These are phyloP conservation scores for Lipomyces yamadae DNA, from an alignment of 805 yeast species.

Conservation along the genomic window DNA sequence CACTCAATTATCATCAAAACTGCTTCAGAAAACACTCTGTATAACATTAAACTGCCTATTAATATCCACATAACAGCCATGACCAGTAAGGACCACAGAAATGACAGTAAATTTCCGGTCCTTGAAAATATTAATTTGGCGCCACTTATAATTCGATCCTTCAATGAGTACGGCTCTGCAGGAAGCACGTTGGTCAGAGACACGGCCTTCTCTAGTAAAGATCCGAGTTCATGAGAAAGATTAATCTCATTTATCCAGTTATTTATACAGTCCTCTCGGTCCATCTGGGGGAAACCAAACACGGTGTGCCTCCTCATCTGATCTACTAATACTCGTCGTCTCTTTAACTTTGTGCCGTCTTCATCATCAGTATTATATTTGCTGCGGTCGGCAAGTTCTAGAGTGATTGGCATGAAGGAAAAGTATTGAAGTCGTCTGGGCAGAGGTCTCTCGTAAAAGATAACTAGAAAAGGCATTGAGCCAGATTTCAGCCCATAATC, in stretches of 20 bases:
- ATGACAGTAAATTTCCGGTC: constrained; percentile 22
- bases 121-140: constrained; percentile 22
- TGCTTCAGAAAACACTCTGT: constrained; percentile 44
- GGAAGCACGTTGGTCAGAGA: not conserved
- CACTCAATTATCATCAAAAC: constrained; percentile 44
- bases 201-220: constrained; percentile 31
- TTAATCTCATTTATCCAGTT: constrained; percentile 46
- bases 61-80: constrained; percentile 30
- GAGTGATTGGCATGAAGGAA: constrained; percentile 71
- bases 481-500: not conserved
- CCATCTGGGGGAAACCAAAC: constrained; percentile 24
- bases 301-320: constrained; percentile 38
- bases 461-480: constrained; percentile 42
- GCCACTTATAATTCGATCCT: constrained; percentile 22
- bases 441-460: constrained; percentile 73
- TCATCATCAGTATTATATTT: constrained; percentile 39
- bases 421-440: constrained; percentile 74
- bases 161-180: constrained; percentile 5
- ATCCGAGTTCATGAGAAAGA: constrained; percentile 46
- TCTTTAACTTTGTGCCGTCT: constrained; percentile 38
- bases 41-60: constrained; percentile 37
- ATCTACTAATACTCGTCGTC: constrained; percentile 30
- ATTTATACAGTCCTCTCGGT: constrained; percentile 22
- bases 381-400: constrained; percentile 54
- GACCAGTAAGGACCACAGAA: constrained; percentile 13